Base-by-base conservation (phyloP, 169 alveolate genomes). In the Cryptosporidium parvum region DNA sequence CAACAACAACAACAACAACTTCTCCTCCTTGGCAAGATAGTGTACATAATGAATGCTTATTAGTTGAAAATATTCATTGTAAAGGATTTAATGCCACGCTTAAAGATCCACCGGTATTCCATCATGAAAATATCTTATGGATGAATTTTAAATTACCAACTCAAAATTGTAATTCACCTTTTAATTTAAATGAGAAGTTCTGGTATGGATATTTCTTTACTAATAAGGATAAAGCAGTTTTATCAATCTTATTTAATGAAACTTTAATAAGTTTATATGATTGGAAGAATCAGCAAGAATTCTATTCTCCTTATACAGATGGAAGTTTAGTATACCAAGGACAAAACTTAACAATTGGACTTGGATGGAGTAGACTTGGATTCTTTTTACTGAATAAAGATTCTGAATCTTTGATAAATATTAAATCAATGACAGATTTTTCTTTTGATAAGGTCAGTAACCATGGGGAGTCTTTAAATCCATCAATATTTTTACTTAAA, bases 321-420 rank as follows among this genome's bases (percentile, higher is more conserved):
- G 86, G 52, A 0, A 31, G 70, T 39, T 18, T 73, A 4, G 51
- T 21, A 7, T 73, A 2, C 14, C 31, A 6, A 3, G 86, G 86
- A 12, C n/a, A 42, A 35, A 65, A 65, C 12, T 31, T 37, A 10
- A 65, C 48, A 8, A 2, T 65, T 2, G 72, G 72, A n/a, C 23
- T 65, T 1, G 72, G 72, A 6, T 65, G 72, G 72, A 65, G 72
- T 29, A 65, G 72, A 65, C 72, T 65, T n/a, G 72, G 72, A n/a
- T 33, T 65, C 72, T 65, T 65, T 52, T 10, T 65, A n/a, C 52
- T 65, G 0, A 33, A 65, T 37, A 10, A 65, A 8, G 7, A 29
- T 7, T 33, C 12, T 7, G 72, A 65, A 2, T 31, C 72, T 14
- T 33, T 65, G 51, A 16, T 56, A 18, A 33, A 37, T 42, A 21